Evolutionary conservation across 192 early-diverging fungal species (phyloP), one percentile per base, ranked within the genome.

Genomic region (Piromyces sp.): DNA sequence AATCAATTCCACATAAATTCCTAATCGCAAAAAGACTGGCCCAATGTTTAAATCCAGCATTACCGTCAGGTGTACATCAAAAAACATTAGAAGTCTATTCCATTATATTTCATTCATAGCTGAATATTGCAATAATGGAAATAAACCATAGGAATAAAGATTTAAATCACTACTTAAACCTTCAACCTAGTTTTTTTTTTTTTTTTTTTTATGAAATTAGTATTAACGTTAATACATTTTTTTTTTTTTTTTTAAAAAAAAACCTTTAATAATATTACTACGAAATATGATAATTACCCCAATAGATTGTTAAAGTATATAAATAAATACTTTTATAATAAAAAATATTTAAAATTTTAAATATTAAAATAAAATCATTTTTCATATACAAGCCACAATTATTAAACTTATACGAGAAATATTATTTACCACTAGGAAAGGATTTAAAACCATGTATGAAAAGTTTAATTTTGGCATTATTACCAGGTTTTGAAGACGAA

Each of bases 11-110:
- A n/a, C 88, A 91, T 40, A 96, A 95, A 83, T 88, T 94, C 26
- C 88, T 93, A 9, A 92, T 98, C 14, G 91, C 94, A 40, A 97
- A 97, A 87, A 91, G 97, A 30, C 86, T 98, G 29, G 97, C 95
- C 9, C 97, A 98, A 81, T 96, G 95, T 36, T 90, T 98, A 80
- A 98, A 97, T 84, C 97, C 95, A 15, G 96, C 95, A 31, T 85
- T 98, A 33, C 97, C 97, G 0, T 92, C 95, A 30, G 97, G 97
- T 26, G 95, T 98, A 19, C 97, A 98, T 84, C 95, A 96, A 86
- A 96, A 96, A 85, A 93, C 95, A 13, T 82, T 98, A 80, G 93
- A 95, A 79, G 93, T 96, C 5, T 98, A 97, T 84, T 87, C 87
- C 22, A 91, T 92, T 78, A 91, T 98, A 42, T 90, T 96, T 81